Percentiles rank a stretch among this genome's conserved stretches.
These are phyloP conservation scores for Rhizopus microsporus DNA, from an alignment of 371 early-diverging fungal genomes.

Conservation along the genomic window DNA sequence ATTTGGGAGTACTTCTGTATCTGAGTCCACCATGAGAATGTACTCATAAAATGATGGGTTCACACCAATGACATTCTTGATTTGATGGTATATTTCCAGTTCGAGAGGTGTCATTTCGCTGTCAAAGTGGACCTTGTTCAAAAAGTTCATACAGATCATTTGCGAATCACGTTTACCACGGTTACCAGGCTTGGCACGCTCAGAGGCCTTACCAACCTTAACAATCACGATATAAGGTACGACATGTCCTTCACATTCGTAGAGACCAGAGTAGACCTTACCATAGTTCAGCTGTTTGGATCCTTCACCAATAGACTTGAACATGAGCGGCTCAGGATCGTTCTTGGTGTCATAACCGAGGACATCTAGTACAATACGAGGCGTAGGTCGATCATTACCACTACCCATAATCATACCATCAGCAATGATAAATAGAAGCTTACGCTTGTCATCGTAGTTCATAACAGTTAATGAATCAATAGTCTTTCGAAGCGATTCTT, in stretches of 20 bases:
- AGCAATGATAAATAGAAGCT: constrained; percentile 90
- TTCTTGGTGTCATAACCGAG: constrained; percentile 87
- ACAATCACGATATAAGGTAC: constrained; percentile 95
- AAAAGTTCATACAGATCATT: constrained; percentile 98
- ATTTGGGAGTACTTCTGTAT: constrained; percentile 86
- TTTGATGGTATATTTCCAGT: constrained; percentile 90
- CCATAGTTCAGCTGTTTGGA: constrained; percentile 92
- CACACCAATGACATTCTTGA: constrained; percentile 91
- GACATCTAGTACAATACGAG: constrained; percentile 94
- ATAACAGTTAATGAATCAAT: constrained; percentile 94
- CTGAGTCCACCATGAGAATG: constrained; percentile 95
- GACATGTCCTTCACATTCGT: constrained; percentile 86
- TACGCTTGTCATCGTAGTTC: constrained; percentile 94
- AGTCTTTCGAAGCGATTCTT: constrained; percentile 90
- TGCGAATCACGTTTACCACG: constrained; percentile 99
- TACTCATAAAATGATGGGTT: constrained; percentile 89
- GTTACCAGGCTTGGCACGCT: constrained; percentile 91
- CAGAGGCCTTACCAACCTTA: constrained; percentile 88
- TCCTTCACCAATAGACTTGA: constrained; percentile 93
- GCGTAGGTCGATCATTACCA: constrained; percentile 97
- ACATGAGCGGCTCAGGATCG: constrained; percentile 91
- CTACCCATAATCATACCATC: constrained; percentile 95
- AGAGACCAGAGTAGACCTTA: constrained; percentile 97
- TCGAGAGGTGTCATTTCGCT: constrained; percentile 90
- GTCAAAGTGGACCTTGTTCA: constrained; percentile 96